Evolutionary conservation across 768 basidiomycete genomes (phyloP), one percentile per base, ranked within the genome.

Genomic region (Panellus pusillus): DNA sequence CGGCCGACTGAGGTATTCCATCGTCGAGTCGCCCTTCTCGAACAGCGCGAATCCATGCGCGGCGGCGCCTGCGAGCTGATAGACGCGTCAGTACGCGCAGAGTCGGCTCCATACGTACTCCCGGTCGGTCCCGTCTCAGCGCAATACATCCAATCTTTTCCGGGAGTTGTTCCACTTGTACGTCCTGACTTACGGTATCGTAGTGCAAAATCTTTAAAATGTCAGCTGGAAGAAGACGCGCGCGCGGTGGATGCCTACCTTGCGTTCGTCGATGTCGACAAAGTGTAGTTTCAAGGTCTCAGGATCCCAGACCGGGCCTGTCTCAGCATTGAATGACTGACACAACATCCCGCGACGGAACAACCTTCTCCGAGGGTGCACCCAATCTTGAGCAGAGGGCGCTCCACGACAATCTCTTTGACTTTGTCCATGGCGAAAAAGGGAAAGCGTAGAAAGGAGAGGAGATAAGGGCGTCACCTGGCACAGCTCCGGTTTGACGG

Each of bases 291-390:
- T 75, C 9, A 72, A 73, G 1, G 79, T 80, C 41, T 58, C 62
- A 12, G 78, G 67, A 57, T 88, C 86, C 63, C 84, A 87, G 13
- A 88, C 53, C 6, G 87, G 86, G 28, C 81, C 84, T 87, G 44
- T 56, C 60, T 54, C 50, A 50, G 43, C 59, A 9, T 49, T 56
- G 42, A 58, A 64, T 54, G 50, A 44, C 47, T 31, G 56, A 24
- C 63, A 66, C 62, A 66, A 20, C 52, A 51, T 44, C 31, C 40
- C 32, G 5, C 12, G 32, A 20, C 46, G 27, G 18, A 44, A 65
- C 37, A 57, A 84, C 85, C 83, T 82, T 88, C 83, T 48, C 85
- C 85, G 20, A 87, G 70, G 13, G 70, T 77, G 57, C 84, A 86
- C 13, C 77, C 79, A 27, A 78, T 68, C 61, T 73, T 68, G 51